Conservation (phyloP, 805 yeast genomes). For the Candida fluviatilis region DNA sequence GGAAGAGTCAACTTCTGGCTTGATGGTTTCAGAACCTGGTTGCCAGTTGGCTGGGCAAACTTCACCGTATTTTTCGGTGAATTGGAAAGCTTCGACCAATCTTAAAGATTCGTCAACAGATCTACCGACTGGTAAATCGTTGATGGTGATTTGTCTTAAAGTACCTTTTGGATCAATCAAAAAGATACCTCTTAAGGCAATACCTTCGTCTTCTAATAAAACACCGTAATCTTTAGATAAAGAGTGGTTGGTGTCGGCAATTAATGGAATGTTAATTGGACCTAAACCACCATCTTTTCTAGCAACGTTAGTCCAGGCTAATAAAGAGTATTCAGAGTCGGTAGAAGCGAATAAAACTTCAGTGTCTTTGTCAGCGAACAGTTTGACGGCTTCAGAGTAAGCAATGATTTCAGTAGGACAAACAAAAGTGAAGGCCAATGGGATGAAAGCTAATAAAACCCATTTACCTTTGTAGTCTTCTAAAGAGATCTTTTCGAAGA, state of each 20-base stretch:
- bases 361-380: constrained; percentile 81
- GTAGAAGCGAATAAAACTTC: constrained; percentile 95
- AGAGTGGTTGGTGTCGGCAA: constrained; percentile 96
- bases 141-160: constrained; percentile 95
- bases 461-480: constrained; percentile 97
- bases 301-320: constrained; percentile 97
- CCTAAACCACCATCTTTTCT: constrained; percentile 99
- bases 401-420: constrained; percentile 99
- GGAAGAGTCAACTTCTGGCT: constrained; percentile 80
- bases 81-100: constrained; percentile 98
- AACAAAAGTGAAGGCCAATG: constrained; percentile 98
- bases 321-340: constrained; percentile 94
- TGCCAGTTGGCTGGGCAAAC: constrained; percentile 99
- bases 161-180: constrained; percentile 93
- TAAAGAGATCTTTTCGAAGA: constrained; percentile 89
- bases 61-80: constrained; percentile 98
- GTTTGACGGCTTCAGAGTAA: constrained; percentile 91
- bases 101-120: constrained; percentile 97
- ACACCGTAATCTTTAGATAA: constrained; percentile 97
- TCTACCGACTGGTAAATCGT: constrained; percentile 99
- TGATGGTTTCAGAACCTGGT: constrained; percentile 75
- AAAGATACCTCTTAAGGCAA: constrained; percentile 97
- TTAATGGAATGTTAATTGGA: constrained; percentile 85
- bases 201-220: constrained; percentile 91
- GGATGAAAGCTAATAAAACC: constrained; percentile 95